Base-by-base conservation (phyloP, 345 rosid genomes). In the Viola odorata region DNA sequence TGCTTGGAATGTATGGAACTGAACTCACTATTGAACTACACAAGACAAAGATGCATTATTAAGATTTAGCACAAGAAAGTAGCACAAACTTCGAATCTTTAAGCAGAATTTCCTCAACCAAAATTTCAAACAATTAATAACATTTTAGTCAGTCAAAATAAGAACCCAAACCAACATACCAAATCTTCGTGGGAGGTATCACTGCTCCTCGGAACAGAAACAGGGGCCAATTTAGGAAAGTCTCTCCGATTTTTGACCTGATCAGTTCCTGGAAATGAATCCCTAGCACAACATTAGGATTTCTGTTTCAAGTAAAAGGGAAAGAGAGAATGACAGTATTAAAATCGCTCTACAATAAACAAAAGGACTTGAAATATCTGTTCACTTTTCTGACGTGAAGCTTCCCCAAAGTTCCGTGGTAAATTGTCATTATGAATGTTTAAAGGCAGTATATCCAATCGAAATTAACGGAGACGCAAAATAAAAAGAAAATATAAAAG, bases 191-290 rank as follows among this genome's bases (percentile, higher is more conserved):
- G 81, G 41, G 75, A 55, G 61, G 72, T 50, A 62, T 72, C 75
- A 63, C 82, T 66, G 42, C 69, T 70, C 61, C 68, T 67, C 66
- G 90, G 74, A 58, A 68, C 61, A 50, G 81, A 77, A 62, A 76
- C 88, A 67, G 89, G 78, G 68, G 85, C 74, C 62, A 74, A 69
- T 53, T 80, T 73, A 14, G 81, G 59, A 55, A 70, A 57, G 58
- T 41, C 63, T 38, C 72, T 76, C 62, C 50, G 84, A 62, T 79
- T 73, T 6, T 66, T 78, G 74, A 65, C 68, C 64, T 54, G 81
- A 77, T 73, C 63, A 76, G 76, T 76, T 74, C 94, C 96, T 92
- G 92, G 42, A 78, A 77, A 79, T 49, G 55, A 73, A 69, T 41
- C 54, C 69, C 67, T 50, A 69, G 41, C 41, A 73, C 61, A 75